Evolutionary conservation across 805 yeast species (phyloP), one percentile per base, ranked within the genome.

Genomic region (Nakazawaea populi): DNA sequence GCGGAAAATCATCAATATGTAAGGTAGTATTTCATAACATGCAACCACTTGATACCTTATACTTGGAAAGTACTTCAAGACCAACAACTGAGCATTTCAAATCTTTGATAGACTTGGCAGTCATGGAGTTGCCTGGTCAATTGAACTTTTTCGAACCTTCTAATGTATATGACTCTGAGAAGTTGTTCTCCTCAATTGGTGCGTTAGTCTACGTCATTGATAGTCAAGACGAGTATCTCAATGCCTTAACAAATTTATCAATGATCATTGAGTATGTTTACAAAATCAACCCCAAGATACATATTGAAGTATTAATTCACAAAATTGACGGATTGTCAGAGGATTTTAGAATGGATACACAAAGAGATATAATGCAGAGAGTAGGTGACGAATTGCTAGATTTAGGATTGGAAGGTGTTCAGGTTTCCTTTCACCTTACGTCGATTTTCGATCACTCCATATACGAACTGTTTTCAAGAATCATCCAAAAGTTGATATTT

Each of bases 91-190:
- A 90, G 60, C 87, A 80, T 60, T 87, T 90, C 63, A 78, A 83
- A 46, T 88, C 97, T 8, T 73, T 92, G 48, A 88, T 91, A 40
- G 94, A 91, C 63, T 71, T 92, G 43, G 84, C 89, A 2, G 91
- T 92, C 14, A 88, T 90, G 86, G 99, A 92, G 65, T 72, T 92
- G 14, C 99, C 99, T 0, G 98, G 97, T 3, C 97, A 92, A 66
- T 68, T 91, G 55, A 89, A 90, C 64, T 80, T 89, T 60, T 88
- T 89, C 63, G 96, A 90, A 58, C 94, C 95, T 3, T 77, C 83
- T 35, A 47, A 49, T 24, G 53, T 68, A 32, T 84, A 85, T 58
- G 96, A 89, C 60, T 81, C 87, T 28, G 90, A 84, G 54, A 74
- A 83, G 54, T 68, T 91, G 30, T 91, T 92, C 61, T 75, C 84